Percentiles rank a stretch among this genome's conserved stretches.
phyloP scores from a whole-genome alignment of 257 asterid species.

The Fraxinus quadrangulata region DNA sequence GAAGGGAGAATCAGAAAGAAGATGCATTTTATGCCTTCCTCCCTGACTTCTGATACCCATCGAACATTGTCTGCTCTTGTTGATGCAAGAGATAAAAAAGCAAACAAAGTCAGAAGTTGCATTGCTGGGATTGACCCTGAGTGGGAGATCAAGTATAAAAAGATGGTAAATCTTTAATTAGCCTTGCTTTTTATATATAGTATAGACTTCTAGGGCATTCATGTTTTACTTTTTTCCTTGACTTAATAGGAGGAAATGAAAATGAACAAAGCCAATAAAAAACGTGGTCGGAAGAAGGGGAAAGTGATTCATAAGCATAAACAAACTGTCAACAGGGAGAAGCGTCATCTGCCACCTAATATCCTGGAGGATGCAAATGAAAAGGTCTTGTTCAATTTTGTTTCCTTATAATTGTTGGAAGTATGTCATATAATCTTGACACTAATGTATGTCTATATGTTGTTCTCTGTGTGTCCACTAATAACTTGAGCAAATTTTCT shows the following conservation, averaged over 20 bases:
- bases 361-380: constrained; percentile 47
- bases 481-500: neutral
- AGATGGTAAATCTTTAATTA: constrained; percentile 36
- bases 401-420: neutral
- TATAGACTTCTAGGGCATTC: neutral
- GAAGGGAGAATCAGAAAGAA: constrained; percentile 58
- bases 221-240: neutral
- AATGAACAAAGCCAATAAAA: constrained; percentile 44
- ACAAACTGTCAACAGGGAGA: constrained; percentile 46
- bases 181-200: neutral
- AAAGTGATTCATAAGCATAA: constrained; percentile 46
- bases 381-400: constrained; percentile 31
- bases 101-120: constrained; percentile 47
- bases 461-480: neutral
- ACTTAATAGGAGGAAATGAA: constrained; percentile 44
- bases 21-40: constrained; percentile 67
- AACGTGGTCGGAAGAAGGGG: constrained; percentile 53
- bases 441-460: neutral
- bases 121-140: constrained; percentile 57
- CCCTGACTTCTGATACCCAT: constrained; percentile 56
- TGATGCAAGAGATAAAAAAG: constrained; percentile 59
- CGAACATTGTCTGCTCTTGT: constrained; percentile 55
- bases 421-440: neutral
- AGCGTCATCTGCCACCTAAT: constrained; percentile 46
- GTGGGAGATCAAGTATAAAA: constrained; percentile 50